A percentile compares a stretch with the other conserved stretches of the same genome.
These are phyloP conservation scores for Venturia asperata DNA, from an alignment of 2,329 filamentous ascomycete genomes.

Conservation along the genomic window DNA sequence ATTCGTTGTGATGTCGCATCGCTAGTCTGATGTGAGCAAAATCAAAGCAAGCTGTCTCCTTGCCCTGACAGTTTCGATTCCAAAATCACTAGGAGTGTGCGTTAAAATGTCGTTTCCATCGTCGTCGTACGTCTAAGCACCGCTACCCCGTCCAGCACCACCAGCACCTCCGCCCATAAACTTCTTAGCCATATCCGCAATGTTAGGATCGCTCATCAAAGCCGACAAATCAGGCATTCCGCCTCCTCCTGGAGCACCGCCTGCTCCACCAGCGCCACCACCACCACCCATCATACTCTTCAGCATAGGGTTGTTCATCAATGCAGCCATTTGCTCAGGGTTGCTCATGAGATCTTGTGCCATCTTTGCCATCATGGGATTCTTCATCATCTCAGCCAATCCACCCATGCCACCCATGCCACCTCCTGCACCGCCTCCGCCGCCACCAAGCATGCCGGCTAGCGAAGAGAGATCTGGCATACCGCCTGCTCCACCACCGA, in stretches of 20 bases:
- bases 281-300: slow-evolving; percentile 47
- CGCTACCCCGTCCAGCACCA: slow-evolving; percentile 27
- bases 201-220: slow-evolving; percentile 85
- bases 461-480: slow-evolving; percentile 37
- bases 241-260: slow-evolving; percentile 48
- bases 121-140: slow-evolving; percentile 2
- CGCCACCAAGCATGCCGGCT: slow-evolving; percentile 46
- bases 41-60: background rate
- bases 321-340: slow-evolving; percentile 74
- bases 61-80: background rate
- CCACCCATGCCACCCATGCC: slow-evolving; percentile 96
- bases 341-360: slow-evolving; percentile 97
- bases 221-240: slow-evolving; percentile 82
- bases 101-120: background rate
- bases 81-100: background rate
- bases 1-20: background rate
- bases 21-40: background rate
- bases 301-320: slow-evolving; percentile 97
- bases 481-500: slow-evolving; percentile 33
- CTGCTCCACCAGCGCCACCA: slow-evolving; percentile 46
- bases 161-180: slow-evolving; percentile 54
- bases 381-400: slow-evolving; percentile 80
- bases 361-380: slow-evolving; percentile 97
- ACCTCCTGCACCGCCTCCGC: slow-evolving; percentile 53
- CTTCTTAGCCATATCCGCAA: slow-evolving; percentile 79